phyloP scores from a whole-genome alignment of 163 green algal species.

The Scenedesmus sp. region DNA sequence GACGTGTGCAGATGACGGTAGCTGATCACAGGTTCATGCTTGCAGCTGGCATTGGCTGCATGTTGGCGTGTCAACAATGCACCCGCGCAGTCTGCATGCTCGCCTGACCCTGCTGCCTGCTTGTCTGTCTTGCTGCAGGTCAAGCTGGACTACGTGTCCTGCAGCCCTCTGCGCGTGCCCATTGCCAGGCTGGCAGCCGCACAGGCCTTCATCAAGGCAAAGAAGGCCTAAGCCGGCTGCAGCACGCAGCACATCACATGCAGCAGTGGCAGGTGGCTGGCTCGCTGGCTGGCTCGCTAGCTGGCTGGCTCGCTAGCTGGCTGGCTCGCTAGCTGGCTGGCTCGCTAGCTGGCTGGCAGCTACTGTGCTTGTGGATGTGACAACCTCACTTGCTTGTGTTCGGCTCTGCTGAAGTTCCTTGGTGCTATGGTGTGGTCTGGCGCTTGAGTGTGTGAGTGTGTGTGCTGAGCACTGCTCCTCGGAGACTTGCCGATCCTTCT shows the following conservation, averaged over 20 bases:
- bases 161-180: constrained; percentile 90
- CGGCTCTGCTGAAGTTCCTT: not conserved
- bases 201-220: constrained; percentile 73
- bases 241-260: not conserved
- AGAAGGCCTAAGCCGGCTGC: not conserved
- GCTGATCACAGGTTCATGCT: too few species aligned
- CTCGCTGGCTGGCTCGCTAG: too few species aligned
- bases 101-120: not conserved
- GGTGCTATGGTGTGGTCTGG: not conserved
- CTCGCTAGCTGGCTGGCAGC: not conserved
- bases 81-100: not conserved
- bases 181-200: constrained; percentile 90
- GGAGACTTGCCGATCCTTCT: not conserved
- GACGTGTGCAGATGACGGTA: too few species aligned
- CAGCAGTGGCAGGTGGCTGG: not conserved
- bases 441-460: not conserved
- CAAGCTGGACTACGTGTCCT: constrained; percentile 92
- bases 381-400: not conserved
- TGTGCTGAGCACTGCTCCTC: not conserved
- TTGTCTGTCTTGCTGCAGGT: constrained; percentile 43
- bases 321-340: too few species aligned
- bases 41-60: not conserved
- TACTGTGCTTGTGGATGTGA: not conserved
- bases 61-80: not conserved
- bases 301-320: too few species aligned